A percentile compares a stretch with the other conserved stretches of the same genome.
phyloP scores from a whole-genome alignment of 2,329 filamentous ascomycete genomes.

The Grosmannia huntii region DNA sequence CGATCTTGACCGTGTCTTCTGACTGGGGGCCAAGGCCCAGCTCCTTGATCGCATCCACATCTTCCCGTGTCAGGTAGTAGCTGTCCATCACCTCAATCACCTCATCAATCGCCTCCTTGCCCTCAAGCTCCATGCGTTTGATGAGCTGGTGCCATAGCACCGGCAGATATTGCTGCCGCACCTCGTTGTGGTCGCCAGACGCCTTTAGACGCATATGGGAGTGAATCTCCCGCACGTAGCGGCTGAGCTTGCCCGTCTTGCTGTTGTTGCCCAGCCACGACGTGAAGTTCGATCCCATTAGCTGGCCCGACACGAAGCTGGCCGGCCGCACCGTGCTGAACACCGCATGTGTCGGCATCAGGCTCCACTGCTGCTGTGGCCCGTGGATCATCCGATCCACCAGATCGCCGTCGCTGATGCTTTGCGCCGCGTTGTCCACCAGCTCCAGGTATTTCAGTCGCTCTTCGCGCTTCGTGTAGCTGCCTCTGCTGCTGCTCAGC shows the following conservation, averaged over 20 bases:
- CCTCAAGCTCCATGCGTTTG: conserved; percentile 59
- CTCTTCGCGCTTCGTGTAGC: conserved; percentile 53
- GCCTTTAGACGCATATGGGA: conserved; percentile 89
- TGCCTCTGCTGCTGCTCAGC: conserved; percentile 39
- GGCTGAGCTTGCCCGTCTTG: conserved; percentile 63
- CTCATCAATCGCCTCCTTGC: conserved; percentile 67
- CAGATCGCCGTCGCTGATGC: conserved; percentile 92
- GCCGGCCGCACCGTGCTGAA: conserved; percentile 91
- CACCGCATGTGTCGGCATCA: conserved; percentile 93
- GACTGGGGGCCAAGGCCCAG: conserved; percentile 78
- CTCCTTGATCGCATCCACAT: conserved; percentile 87
- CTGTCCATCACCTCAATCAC: conserved; percentile 95
- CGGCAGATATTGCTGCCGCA: conserved; percentile 89
- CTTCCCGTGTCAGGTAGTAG: conserved; percentile 88
- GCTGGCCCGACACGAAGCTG: conserved; percentile 71
- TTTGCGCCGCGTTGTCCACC: conserved; percentile 77
- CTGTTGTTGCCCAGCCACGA: conserved; percentile 94
- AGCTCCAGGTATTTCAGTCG: conserved; percentile 77
- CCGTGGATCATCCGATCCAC: conserved; percentile 98
- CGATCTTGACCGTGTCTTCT: conserved; percentile 62
- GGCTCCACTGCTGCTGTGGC: conserved; percentile 92
- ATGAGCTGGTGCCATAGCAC: conserved; percentile 73
- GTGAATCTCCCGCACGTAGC: conserved; percentile 86
- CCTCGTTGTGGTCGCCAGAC: conserved; percentile 83
- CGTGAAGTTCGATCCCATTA: conserved; percentile 67